Evolutionary conservation across 2,329 filamentous ascomycete genomes (phyloP), one percentile per base, ranked within the genome.

Genomic region (Dactylonectria macrodidyma): DNA sequence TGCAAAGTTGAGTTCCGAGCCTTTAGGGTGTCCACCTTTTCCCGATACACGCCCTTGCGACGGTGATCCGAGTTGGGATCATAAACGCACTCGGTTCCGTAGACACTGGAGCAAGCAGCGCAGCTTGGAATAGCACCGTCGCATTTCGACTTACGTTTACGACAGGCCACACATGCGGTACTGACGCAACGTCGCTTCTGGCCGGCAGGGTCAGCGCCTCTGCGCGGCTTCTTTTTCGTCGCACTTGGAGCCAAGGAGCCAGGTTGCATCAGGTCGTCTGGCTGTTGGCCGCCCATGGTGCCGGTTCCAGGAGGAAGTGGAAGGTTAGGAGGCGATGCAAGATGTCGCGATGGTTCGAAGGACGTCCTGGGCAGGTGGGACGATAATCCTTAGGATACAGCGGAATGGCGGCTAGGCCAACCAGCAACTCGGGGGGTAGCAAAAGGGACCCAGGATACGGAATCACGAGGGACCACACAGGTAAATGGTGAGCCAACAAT

Each of bases 41-140:
- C 95, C 77, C 95, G 95, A 81, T 98, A 98, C 56, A 98, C 96
- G 67, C 96, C 96, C 80, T 98, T 98, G 58, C 96, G 92, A 57
- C 96, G 92, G 80, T 98, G 95, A 80, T 99, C 96, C 66, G 95
- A 97, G 78, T 95, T 97, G 3, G 95, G 95, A 78, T 98, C 95
- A 85, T 98, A 98, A 72, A 98, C 87, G 80, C 96, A 98, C 83
- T 93, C 90, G 68, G 93, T 96, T 68, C 90, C 89, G 79, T 99
- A 98, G 62, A 98, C 95, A 74, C 95, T 97, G 69, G 93, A 91
- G 82, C 96, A 99, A n/a, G 96, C 95, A 8, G 95, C 95, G 79
- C 96, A 98, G 75, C 93, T 95, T 6, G 95, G 95, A 5, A 93
- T 86, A 63, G 95, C 95, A 67, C 95, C 95, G 81, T 98, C 95